Conservation (phyloP, 2,329 filamentous ascomycete genomes). For the Teratosphaeria gauchensis region DNA sequence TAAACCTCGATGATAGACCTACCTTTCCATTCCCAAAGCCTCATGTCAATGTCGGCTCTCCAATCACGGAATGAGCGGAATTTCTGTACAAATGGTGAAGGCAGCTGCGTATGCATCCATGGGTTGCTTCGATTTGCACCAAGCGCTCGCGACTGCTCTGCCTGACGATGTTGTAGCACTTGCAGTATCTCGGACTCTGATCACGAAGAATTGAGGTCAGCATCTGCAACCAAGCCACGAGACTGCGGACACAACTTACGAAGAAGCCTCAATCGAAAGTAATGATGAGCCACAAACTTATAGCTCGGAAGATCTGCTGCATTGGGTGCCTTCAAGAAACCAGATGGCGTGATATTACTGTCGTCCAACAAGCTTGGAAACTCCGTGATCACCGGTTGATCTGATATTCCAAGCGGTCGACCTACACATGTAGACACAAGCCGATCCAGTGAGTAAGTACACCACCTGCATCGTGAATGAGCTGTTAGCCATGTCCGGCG, state of each 20-base stretch:
- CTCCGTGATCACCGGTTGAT: slow-evolving; percentile 91
- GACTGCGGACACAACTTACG: neutral
- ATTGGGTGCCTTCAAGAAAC: slow-evolving; percentile 54
- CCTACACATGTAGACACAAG: slow-evolving; percentile 91
- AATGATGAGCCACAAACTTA: slow-evolving; percentile 85
- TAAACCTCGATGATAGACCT: too few species aligned
- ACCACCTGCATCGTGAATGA: slow-evolving; percentile 49
- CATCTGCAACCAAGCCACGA: neutral
- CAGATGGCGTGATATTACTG: slow-evolving; percentile 70
- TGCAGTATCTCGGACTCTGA: slow-evolving; percentile 86
- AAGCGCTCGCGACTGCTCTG: slow-evolving; percentile 61
- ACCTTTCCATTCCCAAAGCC: slow-evolving; percentile 73
- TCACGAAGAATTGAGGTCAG: neutral
- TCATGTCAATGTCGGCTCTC: slow-evolving; percentile 76
- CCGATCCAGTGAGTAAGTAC: slow-evolving; percentile 89
- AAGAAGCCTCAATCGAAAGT: slow-evolving; percentile 76
- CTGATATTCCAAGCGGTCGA: slow-evolving; percentile 86
- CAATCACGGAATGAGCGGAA: slow-evolving; percentile 83
- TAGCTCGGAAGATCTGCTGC: slow-evolving; percentile 57
- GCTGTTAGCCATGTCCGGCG: neutral
- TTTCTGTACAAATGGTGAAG: slow-evolving; percentile 73
- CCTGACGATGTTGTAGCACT: slow-evolving; percentile 85
- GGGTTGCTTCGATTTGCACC: slow-evolving; percentile 57
- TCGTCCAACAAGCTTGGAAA: slow-evolving; percentile 87
- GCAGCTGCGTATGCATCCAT: slow-evolving; percentile 67